Evolutionary conservation across 2,329 filamentous ascomycete genomes (phyloP), one percentile per base, ranked within the genome.

Genomic region (Aspergillus brasiliensis): DNA sequence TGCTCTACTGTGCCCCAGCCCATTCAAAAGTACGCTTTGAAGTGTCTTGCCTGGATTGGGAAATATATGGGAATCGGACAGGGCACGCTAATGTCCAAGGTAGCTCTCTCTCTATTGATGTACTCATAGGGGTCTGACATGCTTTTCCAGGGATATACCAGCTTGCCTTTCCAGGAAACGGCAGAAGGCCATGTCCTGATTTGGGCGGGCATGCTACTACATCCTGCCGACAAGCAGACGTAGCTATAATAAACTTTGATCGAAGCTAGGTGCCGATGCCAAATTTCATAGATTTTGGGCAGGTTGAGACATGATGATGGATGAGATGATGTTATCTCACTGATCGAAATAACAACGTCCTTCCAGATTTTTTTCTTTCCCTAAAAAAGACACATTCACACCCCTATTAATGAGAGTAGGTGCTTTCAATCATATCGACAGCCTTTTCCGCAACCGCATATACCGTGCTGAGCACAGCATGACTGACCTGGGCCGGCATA

Each of bases 31-130:
- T 44, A 56, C 40, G 5, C 46, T 8, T 1, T 21, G 5, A 27
- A 31, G 19, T 56, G 53, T 21, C 53, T 56, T 19, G 53, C 53
- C 38, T 56, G 38, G 53, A 56, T 47, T 25, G 53, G 53, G 31
- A 11, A 56, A 10, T 3, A 37, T 31, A 56, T 56, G 40, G 40
- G 53, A 0, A 56, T 56, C 21, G 53, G 53, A 10, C 40, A 56
- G 7, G 40, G 37, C 21, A 34, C 15, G 7, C 19, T 53, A n/a
- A n/a, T 40, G 15, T 38, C 34, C 34, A n/a, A 38, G 37, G 13
- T 17, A 38, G 5, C 5, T 8, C 5, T n/a, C 15, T 38, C 10
- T 17, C 11, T 13, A 13, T 38, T 8, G 5, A 15, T 17, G 8
- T 28, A 8, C 27, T 28, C 7, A 8, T 28, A 28, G 2, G 7